A percentile compares a stretch with the other conserved stretches of the same genome.
These are phyloP conservation scores for Wickerhamiella azymoides DNA, from an alignment of 805 yeast species.

Conservation along the genomic window DNA sequence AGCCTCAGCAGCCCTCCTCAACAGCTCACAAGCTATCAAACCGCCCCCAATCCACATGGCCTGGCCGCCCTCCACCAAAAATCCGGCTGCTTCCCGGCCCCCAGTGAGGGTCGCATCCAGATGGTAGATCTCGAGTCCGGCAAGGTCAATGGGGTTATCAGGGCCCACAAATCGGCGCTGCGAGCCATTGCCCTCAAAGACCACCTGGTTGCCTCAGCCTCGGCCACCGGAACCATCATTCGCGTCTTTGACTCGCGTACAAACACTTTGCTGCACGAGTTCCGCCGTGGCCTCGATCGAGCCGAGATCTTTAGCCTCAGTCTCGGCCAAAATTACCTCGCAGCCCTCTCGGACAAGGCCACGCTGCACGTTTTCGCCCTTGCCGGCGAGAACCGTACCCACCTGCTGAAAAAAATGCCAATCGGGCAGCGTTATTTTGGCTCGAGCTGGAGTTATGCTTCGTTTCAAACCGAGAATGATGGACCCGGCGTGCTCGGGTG, in stretches of 20 bases:
- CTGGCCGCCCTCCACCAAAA: slow-evolving; percentile 42
- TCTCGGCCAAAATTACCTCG: slow-evolving; percentile 71
- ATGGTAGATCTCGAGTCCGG: slow-evolving; percentile 57
- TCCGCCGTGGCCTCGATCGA: slow-evolving; percentile 78
- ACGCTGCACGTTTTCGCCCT: slow-evolving; percentile 77
- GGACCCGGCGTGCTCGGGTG: slow-evolving; percentile 48
- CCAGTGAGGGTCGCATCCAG: slow-evolving; percentile 64
- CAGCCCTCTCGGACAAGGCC: slow-evolving; percentile 77
- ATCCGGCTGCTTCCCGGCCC: slow-evolving; percentile 64
- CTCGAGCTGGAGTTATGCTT: slow-evolving; percentile 79
- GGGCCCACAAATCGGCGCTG: slow-evolving; percentile 61
- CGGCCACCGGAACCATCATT: slow-evolving; percentile 69
- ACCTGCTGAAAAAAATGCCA: slow-evolving; percentile 49
- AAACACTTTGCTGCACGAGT: slow-evolving; percentile 64
- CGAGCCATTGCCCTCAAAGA: slow-evolving; percentile 53
- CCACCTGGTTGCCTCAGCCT: slow-evolving; percentile 62
- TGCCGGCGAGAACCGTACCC: slow-evolving; percentile 34
- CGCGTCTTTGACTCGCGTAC: slow-evolving; percentile 56
- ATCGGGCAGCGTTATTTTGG: slow-evolving; percentile 62
- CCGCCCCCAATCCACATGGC: slow-evolving; percentile 49
- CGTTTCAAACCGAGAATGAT: slow-evolving; percentile 38
- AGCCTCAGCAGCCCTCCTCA: slow-evolving; percentile 73
- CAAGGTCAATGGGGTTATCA: slow-evolving; percentile 50
- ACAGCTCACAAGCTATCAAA: slow-evolving; percentile 48
- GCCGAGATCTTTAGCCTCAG: slow-evolving; percentile 73